Percentiles rank a stretch among this genome's conserved stretches.
phyloP scores from a whole-genome alignment of 1,284 basidiomycete species.

The Apiotrichum mycotoxinovorans region DNA sequence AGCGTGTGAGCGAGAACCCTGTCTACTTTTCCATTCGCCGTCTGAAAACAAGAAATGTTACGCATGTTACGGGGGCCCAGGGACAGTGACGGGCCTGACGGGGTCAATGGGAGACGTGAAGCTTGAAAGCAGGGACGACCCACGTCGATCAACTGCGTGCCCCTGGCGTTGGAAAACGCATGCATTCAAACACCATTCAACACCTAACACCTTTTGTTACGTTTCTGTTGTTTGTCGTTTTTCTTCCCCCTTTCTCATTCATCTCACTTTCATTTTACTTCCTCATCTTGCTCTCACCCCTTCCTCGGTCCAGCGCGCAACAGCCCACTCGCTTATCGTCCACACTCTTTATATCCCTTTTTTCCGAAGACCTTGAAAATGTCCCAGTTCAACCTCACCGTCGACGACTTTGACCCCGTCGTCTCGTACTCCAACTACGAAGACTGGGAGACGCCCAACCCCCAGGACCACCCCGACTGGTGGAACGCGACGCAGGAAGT shows the following conservation, averaged over 20 bases:
- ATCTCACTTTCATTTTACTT: background rate
- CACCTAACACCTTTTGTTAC: no score
- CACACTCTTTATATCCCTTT: background rate
- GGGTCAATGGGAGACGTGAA: no score
- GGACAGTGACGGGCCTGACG: no score
- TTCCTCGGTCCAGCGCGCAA: background rate
- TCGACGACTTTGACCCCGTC: slow-evolving; percentile 51
- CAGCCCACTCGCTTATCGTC: background rate
- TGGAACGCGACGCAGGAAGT: slow-evolving; percentile 34
- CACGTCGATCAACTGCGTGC: no score
- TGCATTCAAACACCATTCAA: no score
- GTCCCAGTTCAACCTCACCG: slow-evolving; percentile 32
- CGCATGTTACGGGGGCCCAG: no score
- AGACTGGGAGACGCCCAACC: slow-evolving; percentile 48
- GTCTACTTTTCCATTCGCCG: no score
- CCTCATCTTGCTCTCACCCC: background rate
- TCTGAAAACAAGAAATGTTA: no score
- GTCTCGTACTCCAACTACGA: slow-evolving; percentile 34
- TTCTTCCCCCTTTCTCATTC: background rate
- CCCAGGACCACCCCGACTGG: slow-evolving; percentile 42
- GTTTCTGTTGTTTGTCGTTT: background rate
- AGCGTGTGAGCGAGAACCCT: no score
- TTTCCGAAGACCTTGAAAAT: background rate
- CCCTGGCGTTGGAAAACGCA: no score
- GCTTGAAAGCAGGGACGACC: no score